Base-by-base conservation (phyloP, 805 yeast species). In the Lipomyces yamadae region DNA sequence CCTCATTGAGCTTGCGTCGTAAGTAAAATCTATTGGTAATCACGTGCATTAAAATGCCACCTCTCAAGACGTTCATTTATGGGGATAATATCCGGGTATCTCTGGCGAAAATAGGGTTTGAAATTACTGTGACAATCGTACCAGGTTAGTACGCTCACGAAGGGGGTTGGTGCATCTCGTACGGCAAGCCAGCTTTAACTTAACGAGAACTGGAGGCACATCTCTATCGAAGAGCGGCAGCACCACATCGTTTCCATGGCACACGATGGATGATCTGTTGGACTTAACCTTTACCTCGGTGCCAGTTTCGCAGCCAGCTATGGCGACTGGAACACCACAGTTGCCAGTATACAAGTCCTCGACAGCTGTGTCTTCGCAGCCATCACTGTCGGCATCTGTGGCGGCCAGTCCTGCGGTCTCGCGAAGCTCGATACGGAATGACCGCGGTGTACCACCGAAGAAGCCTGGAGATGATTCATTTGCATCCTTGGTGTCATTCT, bases 401-500 rank as follows among this genome's bases (percentile, higher is more conserved):
- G 39, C 58, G 62, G 24, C 45, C 30, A 54, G 29, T 24, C 48
- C 8, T 15, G 24, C 48, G 7, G 15, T 13, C 48, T 24, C 61
- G 32, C 37, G 2, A 18, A 11, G 37, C 24, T 5, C 13, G 24
- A 34, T 39, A 53, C 29, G 15, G 29, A 39, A 24, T 35, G 56
- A 30, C n/a, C 29, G 29, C 33, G 42, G 13, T n/a, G 34, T 30
- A n/a, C 34, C 60, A 18, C 57, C 32, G 35, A 39, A 37, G 54
- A 61, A n/a, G n/a, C 24, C 37, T 11, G 61, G 35, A 3, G 50
- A 42, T 10, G 72, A 69, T 53, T 63, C 72, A 13, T 70, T 70
- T 62, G 73, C 73, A 13, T 66, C 71, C 10, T 58, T 70, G 52
- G 70, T 70, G 13, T 67, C 72, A 8, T 69, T 70, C 54, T 37